These are phyloP conservation scores for Microsporum audouinii DNA, from an alignment of 2,329 filamentous ascomycete species.

Conservation along the genomic window DNA sequence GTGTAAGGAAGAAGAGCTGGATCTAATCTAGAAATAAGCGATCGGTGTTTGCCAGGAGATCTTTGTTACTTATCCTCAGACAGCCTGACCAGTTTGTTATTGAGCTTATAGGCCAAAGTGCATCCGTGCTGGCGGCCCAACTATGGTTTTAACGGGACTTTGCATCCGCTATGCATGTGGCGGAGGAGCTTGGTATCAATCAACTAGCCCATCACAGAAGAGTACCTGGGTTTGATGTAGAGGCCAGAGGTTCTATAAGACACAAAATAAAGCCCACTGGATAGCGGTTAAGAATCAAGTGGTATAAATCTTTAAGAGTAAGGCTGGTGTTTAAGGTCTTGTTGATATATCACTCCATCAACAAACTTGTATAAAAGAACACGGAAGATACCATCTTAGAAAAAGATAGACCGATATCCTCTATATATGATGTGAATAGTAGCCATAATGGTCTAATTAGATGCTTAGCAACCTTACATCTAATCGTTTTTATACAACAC, in stretches of 20 bases:
- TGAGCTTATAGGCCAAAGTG: neutral
- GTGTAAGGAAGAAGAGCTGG: neutral
- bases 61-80: constrained; percentile 4
- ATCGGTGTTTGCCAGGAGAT: constrained; percentile 5
- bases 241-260: neutral
- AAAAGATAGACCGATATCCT: neutral
- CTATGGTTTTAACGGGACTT: constrained; percentile 8
- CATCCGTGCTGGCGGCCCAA: neutral
- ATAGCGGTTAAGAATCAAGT: neutral
- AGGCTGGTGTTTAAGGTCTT: neutral
- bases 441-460: neutral
- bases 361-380: constrained; percentile 1
- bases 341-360: neutral
- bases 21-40: constrained; percentile 4
- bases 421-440: neutral
- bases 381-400: neutral
- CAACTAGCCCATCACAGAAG: neutral
- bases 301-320: neutral
- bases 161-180: constrained; percentile 8
- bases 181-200: neutral
- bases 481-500: neutral
- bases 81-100: constrained; percentile 1
- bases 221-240: neutral
- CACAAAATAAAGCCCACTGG: neutral
- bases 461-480: neutral